These are phyloP conservation scores for Lachnellula hyalina DNA, from an alignment of 2,329 filamentous ascomycete species.

Conservation along the genomic window DNA sequence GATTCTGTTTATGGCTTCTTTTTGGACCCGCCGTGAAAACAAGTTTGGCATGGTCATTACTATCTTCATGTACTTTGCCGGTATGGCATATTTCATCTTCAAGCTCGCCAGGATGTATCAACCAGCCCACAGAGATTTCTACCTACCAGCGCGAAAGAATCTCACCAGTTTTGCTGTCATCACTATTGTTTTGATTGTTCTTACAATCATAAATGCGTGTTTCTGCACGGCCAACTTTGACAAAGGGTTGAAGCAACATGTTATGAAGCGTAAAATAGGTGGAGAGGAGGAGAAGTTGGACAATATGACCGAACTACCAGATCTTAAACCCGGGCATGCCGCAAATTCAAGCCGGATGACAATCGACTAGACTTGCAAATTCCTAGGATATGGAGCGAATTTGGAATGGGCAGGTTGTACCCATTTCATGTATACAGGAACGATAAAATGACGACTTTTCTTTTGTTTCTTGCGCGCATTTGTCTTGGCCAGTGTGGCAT, in stretches of 20 bases:
- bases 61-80: conserved; percentile 83
- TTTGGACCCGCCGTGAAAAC: conserved; percentile 79
- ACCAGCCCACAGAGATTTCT: conserved; percentile 51
- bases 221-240: conserved; percentile 89
- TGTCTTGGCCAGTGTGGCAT: conserved; percentile 28
- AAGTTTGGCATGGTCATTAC: conserved; percentile 69
- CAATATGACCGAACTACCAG: conserved; percentile 42
- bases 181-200: conserved; percentile 79
- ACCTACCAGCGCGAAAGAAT: conserved; percentile 74
- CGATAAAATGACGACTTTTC: conserved; percentile 19
- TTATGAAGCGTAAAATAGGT: conserved; percentile 53
- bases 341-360: conserved; percentile 43
- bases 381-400: conserved; percentile 15
- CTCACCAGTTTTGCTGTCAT: conserved; percentile 92
- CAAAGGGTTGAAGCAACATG: conserved; percentile 81
- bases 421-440: conserved; percentile 26
- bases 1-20: conserved; percentile 80
- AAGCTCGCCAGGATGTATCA: conserved; percentile 96
- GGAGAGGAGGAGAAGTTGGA: conserved; percentile 45
- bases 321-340: conserved; percentile 31
- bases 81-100: conserved; percentile 93
- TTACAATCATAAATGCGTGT: conserved; percentile 82
- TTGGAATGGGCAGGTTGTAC: conserved; percentile 8
- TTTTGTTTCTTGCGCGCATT: conserved; percentile 13
- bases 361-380: conserved; percentile 38